Evolutionary conservation across 306 rosid species (phyloP).

Genomic region (Glycine tomentella): DNA sequence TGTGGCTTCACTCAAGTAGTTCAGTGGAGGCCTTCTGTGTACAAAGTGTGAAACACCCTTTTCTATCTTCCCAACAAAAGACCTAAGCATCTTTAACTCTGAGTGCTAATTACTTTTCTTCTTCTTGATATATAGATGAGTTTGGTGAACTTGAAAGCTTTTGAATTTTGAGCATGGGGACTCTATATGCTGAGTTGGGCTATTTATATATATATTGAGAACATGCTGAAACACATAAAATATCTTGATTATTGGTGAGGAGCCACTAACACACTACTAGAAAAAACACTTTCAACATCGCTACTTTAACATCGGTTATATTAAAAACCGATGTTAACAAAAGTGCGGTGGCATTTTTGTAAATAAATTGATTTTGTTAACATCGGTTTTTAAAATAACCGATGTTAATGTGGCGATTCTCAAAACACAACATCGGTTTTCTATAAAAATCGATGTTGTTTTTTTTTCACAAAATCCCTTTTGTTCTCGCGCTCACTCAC

Average conservation of each 20-base stretch:
- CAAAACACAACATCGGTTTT: no score
- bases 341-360: no score
- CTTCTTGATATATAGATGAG: neutral
- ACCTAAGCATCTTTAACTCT: conserved; percentile 38
- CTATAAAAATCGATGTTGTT: no score
- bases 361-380: no score
- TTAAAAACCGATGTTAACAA: no score
- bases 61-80: conserved; percentile 47
- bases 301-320: no score
- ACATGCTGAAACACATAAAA: neutral
- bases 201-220: conserved; percentile 25
- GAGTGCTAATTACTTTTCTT: neutral
- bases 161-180: neutral
- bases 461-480: no score
- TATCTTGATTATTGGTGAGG: neutral
- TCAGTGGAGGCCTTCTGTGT: conserved; percentile 33
- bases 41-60: conserved; percentile 48
- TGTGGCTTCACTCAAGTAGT: conserved; percentile 33
- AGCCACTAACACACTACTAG: conserved; percentile 1
- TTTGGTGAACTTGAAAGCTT: neutral
- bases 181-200: neutral
- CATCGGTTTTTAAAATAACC: no score
- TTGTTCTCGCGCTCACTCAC: no score
- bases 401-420: no score
- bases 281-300: no score